phyloP scores from a whole-genome alignment of 1,284 basidiomycete genomes.

The Inonotus hispidus region DNA sequence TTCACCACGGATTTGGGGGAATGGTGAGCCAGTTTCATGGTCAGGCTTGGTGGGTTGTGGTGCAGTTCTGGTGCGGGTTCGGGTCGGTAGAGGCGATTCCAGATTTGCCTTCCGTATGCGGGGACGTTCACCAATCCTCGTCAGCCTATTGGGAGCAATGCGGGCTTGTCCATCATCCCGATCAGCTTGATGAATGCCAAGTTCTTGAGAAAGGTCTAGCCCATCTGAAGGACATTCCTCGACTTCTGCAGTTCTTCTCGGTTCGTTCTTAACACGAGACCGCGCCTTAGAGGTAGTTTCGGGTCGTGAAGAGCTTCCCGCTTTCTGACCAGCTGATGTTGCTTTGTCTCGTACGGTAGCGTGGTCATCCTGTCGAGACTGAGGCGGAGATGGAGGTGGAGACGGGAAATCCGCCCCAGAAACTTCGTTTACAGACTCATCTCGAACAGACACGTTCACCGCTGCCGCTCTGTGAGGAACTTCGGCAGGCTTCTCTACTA shows the following conservation, averaged over 20 bases:
- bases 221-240: conserved; percentile 50
- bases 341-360: conserved; percentile 26
- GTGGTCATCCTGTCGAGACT: conserved; percentile 4
- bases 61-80: conserved; percentile 8
- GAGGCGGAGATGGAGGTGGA: conserved; percentile 9
- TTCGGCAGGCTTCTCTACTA: not conserved
- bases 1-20: conserved; percentile 75
- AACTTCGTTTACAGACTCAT: not conserved
- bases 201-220: conserved; percentile 24
- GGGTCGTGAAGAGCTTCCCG: conserved; percentile 32
- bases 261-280: conserved; percentile 44
- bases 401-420: conserved; percentile 6
- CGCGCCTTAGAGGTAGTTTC: conserved; percentile 22
- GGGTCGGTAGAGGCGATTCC: not conserved
- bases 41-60: conserved; percentile 23
- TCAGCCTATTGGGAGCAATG: not conserved
- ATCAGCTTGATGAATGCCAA: not conserved
- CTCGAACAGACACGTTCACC: not conserved
- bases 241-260: conserved; percentile 53
- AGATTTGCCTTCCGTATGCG: conserved; percentile 3
- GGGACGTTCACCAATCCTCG: conserved; percentile 1
- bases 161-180: not conserved
- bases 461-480: not conserved
- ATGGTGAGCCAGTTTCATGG: conserved; percentile 44
- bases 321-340: conserved; percentile 43